Percentiles rank a stretch among this genome's conserved stretches.
Conservation (phyloP, 2,329 filamentous ascomycete species). For the Microsporum ferrugineum region DNA sequence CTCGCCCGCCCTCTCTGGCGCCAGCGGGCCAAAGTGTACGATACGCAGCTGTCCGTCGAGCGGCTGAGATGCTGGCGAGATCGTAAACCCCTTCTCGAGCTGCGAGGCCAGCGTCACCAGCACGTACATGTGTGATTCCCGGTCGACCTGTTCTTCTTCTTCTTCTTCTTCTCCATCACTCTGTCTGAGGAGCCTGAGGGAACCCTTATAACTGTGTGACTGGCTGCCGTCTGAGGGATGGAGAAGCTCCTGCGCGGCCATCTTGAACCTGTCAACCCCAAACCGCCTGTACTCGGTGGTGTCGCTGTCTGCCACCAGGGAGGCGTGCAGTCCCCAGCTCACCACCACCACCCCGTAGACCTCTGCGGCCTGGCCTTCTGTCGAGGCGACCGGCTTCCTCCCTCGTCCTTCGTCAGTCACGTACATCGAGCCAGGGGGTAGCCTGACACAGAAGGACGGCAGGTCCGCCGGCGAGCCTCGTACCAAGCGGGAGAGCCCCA, state of each 20-base stretch:
- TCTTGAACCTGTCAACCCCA: slow-evolving; percentile 66
- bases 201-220: slow-evolving; percentile 48
- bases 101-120: slow-evolving; percentile 67
- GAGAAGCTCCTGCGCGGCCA: slow-evolving; percentile 71
- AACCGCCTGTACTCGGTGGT: slow-evolving; percentile 67
- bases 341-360: slow-evolving; percentile 69
- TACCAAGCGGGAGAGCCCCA: slow-evolving; percentile 49
- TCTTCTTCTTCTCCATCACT: slow-evolving; percentile 12
- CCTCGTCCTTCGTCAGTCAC: slow-evolving; percentile 37
- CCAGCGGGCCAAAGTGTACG: slow-evolving; percentile 60
- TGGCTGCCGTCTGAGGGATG: slow-evolving; percentile 41
- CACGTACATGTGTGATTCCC: slow-evolving; percentile 59
- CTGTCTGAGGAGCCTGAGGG: slow-evolving; percentile 35
- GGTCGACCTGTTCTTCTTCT: slow-evolving; percentile 18
- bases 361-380: slow-evolving; percentile 17
- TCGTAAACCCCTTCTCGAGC: slow-evolving; percentile 68
- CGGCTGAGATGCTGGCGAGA: slow-evolving; percentile 61
- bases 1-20: slow-evolving; percentile 57
- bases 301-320: slow-evolving; percentile 82
- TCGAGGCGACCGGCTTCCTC: slow-evolving; percentile 22
- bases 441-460: slow-evolving; percentile 51
- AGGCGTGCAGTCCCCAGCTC: slow-evolving; percentile 82
- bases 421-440: slow-evolving; percentile 46
- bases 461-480: slow-evolving; percentile 44
- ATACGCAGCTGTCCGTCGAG: slow-evolving; percentile 60